Base-by-base conservation (phyloP, 1,284 basidiomycete species). In the Butyriboletus appendiculatus region DNA sequence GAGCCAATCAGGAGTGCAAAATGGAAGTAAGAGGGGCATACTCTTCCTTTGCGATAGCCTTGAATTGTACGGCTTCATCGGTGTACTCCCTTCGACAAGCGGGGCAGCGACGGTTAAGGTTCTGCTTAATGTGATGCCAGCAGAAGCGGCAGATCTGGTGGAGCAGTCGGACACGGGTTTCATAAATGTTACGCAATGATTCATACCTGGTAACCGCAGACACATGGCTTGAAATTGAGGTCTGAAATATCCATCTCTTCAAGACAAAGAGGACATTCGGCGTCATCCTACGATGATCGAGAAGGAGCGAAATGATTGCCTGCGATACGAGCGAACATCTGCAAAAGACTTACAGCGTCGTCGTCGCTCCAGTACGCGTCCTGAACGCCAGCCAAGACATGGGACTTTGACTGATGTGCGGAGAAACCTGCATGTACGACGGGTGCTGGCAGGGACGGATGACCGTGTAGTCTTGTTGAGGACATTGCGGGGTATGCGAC, bases 191-290 rank as follows among this genome's bases (percentile, higher is more conserved):
- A 58, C 58, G 56, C 52, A 34, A 58, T 47, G 35, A 46, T 47
- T 50, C 76, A 66, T 70, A 92, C 96, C 82, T 98, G 96, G 76
- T 99, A 97, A 62, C 97, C 97, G 75, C 97, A 99, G 52, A 96
- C 88, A 75, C 97, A 99, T 18, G 97, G 97, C 78, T 96, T 97
- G 80, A 99, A 99, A 80, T 98, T 97, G 70, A 98, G 85, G 81
- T 99, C 97, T 40, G 95, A 96, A 60, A 99, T 85, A 75, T 99
- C 97, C 86, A 99, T 95, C 76, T 98, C 96, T 71, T 99, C 97
- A 53, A 98, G 85, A 76, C 97, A 99, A 59, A 99, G 86, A 45
- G 97, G 94, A 75, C 97, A 99, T 68, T 99, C 96, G 63, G 92
- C 91, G 68, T 98, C 95, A 74, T 99, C 97, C 94, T 97, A 60